These are phyloP conservation scores for Evansstolkia leycettana DNA, from an alignment of 495 filamentous ascomycete species.

Conservation along the genomic window DNA sequence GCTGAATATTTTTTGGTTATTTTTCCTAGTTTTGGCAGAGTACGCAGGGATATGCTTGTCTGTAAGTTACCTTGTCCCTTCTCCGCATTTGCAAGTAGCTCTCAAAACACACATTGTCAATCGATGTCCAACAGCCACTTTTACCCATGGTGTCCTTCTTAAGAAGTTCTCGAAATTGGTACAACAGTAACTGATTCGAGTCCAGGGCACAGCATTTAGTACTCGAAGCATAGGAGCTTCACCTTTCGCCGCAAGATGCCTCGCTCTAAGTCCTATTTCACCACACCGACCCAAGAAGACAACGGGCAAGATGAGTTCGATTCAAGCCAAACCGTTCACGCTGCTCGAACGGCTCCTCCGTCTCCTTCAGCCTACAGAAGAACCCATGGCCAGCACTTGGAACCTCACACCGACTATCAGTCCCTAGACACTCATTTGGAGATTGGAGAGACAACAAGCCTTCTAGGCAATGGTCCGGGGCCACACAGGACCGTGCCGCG, in stretches of 20 bases:
- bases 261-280: not conserved
- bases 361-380: constrained; percentile 26
- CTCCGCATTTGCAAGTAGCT: too few relatives aligned
- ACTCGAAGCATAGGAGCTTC: not conserved
- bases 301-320: not conserved
- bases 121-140: not conserved
- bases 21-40: not conserved
- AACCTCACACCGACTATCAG: constrained; percentile 26
- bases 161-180: not conserved
- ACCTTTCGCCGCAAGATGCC: not conserved
- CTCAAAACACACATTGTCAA: too few relatives aligned
- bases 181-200: not conserved
- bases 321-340: not conserved
- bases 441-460: constrained; percentile 23
- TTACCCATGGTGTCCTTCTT: not conserved
- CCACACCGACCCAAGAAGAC: not conserved
- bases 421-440: constrained; percentile 24
- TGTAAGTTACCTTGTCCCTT: too few relatives aligned
- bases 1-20: too few relatives aligned
- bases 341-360: constrained; percentile 24
- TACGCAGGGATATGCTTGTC: not conserved
- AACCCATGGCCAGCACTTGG: constrained; percentile 21
- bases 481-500: constrained; percentile 11
- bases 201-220: not conserved
- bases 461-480: constrained; percentile 14